A percentile compares a stretch with the other conserved stretches of the same genome.
Conservation (phyloP, 2,329 filamentous ascomycete species). For the Paraconiothyrium sp. region DNA sequence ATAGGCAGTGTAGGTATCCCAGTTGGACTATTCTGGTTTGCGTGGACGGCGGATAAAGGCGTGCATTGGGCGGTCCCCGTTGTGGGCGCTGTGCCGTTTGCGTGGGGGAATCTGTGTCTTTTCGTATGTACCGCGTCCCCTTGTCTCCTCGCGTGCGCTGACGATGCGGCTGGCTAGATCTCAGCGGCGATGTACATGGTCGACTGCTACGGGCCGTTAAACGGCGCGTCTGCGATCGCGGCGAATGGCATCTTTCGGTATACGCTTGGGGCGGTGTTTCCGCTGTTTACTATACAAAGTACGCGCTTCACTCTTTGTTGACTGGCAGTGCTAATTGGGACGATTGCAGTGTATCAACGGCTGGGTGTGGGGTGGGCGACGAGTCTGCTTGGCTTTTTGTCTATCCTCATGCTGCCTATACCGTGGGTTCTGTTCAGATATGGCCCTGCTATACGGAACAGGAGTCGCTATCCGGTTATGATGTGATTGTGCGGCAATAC, state of each 20-base stretch:
- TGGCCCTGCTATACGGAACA: constrained; percentile 34
- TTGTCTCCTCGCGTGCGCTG: too few species aligned
- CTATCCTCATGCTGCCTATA: constrained; percentile 44
- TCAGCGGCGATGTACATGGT: constrained; percentile 41
- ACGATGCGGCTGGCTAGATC: constrained; percentile 20
- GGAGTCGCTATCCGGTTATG: constrained; percentile 33
- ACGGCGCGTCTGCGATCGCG: constrained; percentile 49
- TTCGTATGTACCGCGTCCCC: constrained; percentile 57
- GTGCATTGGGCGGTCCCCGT: constrained; percentile 63
- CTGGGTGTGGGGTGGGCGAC: constrained; percentile 53
- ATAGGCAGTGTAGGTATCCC: constrained; percentile 65
- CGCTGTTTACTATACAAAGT: constrained; percentile 51
- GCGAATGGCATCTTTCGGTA: constrained; percentile 52
- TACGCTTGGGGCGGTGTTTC: constrained; percentile 46
- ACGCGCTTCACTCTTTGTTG: constrained; percentile 12
- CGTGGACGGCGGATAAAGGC: constrained; percentile 61
- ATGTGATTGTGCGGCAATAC: constrained; percentile 4
- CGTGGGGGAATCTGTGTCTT: constrained; percentile 68
- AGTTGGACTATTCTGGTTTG: constrained; percentile 68
- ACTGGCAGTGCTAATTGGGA: not conserved
- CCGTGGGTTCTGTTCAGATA: constrained; percentile 41
- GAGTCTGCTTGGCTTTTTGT: constrained; percentile 52
- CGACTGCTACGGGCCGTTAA: constrained; percentile 45
- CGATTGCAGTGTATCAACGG: constrained; percentile 38
- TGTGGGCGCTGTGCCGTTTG: constrained; percentile 64